Percentiles rank a stretch among this genome's conserved stretches.
These are phyloP conservation scores for Rhododendron williamsianum DNA, from an alignment of 148 eudicot genomes.

Conservation along the genomic window DNA sequence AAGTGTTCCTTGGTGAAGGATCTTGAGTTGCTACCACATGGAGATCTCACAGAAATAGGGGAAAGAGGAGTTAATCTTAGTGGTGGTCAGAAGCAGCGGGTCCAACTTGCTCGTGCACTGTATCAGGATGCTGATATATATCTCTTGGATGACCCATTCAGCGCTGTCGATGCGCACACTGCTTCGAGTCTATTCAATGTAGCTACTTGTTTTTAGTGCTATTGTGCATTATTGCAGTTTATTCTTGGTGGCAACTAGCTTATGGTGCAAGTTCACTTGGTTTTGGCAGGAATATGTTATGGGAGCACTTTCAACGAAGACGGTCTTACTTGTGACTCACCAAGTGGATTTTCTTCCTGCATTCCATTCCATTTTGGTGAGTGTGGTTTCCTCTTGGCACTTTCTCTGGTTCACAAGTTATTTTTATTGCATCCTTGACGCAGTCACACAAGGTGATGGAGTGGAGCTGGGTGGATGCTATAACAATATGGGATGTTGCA, in stretches of 20 bases:
- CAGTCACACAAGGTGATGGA: neutral
- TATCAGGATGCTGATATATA: conserved; percentile 83
- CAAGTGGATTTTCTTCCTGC: conserved; percentile 98
- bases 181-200: conserved; percentile 84
- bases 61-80: conserved; percentile 94
- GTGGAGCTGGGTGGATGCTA: neutral
- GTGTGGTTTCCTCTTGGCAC: conserved; percentile 13
- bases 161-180: conserved; percentile 98
- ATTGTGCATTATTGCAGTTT: neutral
- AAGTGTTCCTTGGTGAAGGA: conserved; percentile 75
- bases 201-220: neutral
- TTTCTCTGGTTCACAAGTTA: neutral
- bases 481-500: neutral
- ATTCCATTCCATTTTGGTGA: conserved; percentile 76
- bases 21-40: conserved; percentile 71
- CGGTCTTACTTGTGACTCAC: conserved; percentile 88
- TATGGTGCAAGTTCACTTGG: conserved; percentile 4
- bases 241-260: neutral
- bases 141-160: conserved; percentile 93
- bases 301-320: conserved; percentile 72
- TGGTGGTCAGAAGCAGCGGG: conserved; percentile 93
- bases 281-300: conserved; percentile 72
- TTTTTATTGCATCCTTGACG: neutral
- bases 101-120: conserved; percentile 96
- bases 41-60: conserved; percentile 90